These are phyloP conservation scores for Penicillium olsonii DNA, from an alignment of 2,329 filamentous ascomycete species.

Conservation along the genomic window DNA sequence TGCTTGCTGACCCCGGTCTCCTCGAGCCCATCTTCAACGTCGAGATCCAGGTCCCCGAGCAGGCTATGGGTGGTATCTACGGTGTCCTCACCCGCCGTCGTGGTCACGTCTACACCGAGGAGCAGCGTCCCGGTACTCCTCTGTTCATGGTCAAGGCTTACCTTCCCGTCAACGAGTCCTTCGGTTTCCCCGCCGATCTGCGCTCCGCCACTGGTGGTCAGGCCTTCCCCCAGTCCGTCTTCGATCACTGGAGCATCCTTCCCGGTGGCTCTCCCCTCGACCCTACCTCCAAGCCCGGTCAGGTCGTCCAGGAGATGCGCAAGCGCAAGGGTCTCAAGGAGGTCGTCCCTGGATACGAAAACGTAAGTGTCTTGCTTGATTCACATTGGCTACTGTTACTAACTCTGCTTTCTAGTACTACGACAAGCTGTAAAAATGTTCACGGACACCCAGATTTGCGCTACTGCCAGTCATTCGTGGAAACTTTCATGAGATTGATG, in stretches of 20 bases:
- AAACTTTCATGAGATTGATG: constrained; percentile 47
- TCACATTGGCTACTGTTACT: constrained; percentile 9
- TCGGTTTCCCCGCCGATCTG: constrained; percentile 98
- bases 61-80: constrained; percentile 99
- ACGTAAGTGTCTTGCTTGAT: constrained; percentile 66
- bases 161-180: constrained; percentile 94
- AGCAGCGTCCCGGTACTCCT: constrained; percentile 97
- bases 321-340: constrained; percentile 99
- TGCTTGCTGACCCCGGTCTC: constrained; percentile 87
- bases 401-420: constrained; percentile 70
- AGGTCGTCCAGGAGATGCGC: constrained; percentile 84
- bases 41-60: constrained; percentile 98
- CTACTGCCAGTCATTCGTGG: constrained; percentile 38
- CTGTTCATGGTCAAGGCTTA: constrained; percentile 99
- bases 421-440: constrained; percentile 85
- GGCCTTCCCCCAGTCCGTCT: constrained; percentile 98
- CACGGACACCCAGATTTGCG: constrained; percentile 44
- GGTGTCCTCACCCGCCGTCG: constrained; percentile 95
- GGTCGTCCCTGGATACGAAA: constrained; percentile 87
- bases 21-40: constrained; percentile 98
- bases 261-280: constrained; percentile 93
- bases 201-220: constrained; percentile 91
- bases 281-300: constrained; percentile 75
- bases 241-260: constrained; percentile 97
- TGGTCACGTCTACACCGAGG: constrained; percentile 98